A percentile compares a stretch with the other conserved stretches of the same genome.
These are phyloP conservation scores for Suillus alpinus DNA, from an alignment of 768 basidiomycete species.

Conservation along the genomic window DNA sequence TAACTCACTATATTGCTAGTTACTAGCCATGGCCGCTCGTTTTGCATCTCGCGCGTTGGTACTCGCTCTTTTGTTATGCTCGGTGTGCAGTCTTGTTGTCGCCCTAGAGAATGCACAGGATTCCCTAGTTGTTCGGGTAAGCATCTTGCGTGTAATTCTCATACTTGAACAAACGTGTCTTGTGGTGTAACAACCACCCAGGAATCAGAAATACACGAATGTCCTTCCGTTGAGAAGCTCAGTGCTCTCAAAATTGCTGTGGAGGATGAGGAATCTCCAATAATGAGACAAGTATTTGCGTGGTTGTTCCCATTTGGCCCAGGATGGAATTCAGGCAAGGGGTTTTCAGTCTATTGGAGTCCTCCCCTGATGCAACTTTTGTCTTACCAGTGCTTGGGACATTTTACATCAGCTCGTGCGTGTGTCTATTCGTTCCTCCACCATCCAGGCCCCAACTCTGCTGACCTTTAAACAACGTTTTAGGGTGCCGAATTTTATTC, in stretches of 20 bases:
- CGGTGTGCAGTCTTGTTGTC: conserved; percentile 16
- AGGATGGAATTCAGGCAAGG: conserved; percentile 74
- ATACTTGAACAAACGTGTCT: conserved; percentile 12
- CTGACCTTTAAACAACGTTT: conserved; percentile 21
- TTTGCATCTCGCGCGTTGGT: conserved; percentile 25
- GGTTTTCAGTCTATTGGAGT: conserved; percentile 2
- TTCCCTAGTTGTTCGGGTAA: conserved; percentile 30
- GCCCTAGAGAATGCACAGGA: conserved; percentile 19
- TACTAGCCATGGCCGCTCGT: conserved; percentile 17
- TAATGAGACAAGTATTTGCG: conserved; percentile 77
- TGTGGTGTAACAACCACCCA: conserved; percentile 16
- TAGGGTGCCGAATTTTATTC: conserved; percentile 92
- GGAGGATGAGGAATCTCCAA: conserved; percentile 63
- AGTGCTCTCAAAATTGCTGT: conserved; percentile 57
- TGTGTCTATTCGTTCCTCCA: conserved; percentile 19
- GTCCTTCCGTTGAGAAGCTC: conserved; percentile 43
- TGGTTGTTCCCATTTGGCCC: conserved; percentile 89
- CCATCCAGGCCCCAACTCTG: conserved; percentile 9
- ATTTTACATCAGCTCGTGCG: conserved; percentile 95
- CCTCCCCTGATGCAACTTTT: conserved; percentile 5
- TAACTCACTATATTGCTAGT: conserved; percentile 3
- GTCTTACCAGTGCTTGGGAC: conserved; percentile 69
- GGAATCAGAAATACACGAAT: conserved; percentile 44
- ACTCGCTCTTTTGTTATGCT: conserved; percentile 45
- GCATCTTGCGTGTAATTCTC: conserved; percentile 10